phyloP scores from a whole-genome alignment of 305 asterid species.

The Euphrasia arctica region DNA sequence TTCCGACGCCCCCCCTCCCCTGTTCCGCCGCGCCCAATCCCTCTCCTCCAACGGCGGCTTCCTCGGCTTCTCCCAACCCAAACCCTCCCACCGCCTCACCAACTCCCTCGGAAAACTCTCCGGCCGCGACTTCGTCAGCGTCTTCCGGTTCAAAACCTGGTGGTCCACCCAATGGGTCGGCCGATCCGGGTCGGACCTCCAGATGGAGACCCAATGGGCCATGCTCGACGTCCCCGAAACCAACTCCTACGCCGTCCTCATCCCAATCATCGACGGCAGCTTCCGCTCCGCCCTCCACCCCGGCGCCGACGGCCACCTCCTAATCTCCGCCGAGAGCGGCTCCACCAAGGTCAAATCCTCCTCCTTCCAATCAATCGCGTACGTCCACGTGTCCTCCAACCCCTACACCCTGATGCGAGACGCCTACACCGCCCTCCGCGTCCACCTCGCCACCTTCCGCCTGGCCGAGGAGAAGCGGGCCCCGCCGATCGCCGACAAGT shows the following conservation, averaged over 20 bases:
- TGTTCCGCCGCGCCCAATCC: conserved; percentile 46
- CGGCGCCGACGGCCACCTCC: conserved; percentile 52
- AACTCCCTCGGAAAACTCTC: conserved; percentile 62
- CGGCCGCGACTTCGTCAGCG: conserved; percentile 61
- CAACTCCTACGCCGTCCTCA: conserved; percentile 44
- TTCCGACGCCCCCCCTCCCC: conserved; percentile 47
- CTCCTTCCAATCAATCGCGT: conserved; percentile 47
- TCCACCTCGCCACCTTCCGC: conserved; percentile 62
- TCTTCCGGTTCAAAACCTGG: conserved; percentile 89
- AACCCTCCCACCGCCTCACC: conserved; percentile 41
- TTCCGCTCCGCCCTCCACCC: conserved; percentile 73
- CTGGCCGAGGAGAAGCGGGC: conserved; percentile 67
- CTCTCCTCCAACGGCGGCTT: conserved; percentile 56
- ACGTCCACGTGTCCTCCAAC: conserved; percentile 61
- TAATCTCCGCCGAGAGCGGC: conserved; percentile 70
- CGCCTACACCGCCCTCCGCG: conserved; percentile 60
- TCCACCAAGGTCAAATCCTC: conserved; percentile 44
- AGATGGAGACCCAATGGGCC: conserved; percentile 82
- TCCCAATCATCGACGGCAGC: conserved; percentile 59
- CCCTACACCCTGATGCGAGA: conserved; percentile 74
- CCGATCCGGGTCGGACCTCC: conserved; percentile 63
- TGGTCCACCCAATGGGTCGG: conserved; percentile 95
- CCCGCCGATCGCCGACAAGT: conserved; percentile 51
- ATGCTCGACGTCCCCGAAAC: conserved; percentile 63
- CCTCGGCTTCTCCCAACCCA: conserved; percentile 50